Evolutionary conservation across 176 grass and related monocot species (phyloP), one percentile per base, ranked within the genome.

Genomic region (Elaeis guineensis): DNA sequence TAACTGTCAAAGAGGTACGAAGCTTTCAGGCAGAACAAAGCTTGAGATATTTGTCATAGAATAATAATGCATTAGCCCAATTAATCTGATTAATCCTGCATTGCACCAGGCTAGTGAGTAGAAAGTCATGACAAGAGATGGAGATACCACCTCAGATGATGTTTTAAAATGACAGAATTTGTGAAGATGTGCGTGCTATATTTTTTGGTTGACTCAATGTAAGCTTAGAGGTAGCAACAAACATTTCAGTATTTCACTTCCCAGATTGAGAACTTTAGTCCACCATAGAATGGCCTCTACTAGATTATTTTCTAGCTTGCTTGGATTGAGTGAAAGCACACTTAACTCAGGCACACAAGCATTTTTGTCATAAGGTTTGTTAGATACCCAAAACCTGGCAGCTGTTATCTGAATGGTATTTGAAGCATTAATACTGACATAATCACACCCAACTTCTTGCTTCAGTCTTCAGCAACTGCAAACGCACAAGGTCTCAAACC

Each of bases 261-360:
- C 55, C 59, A 84, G 4, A 35, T 76, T 60, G 58, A 97, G 57
- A 73, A 59, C 81, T 54, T 30, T 78, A 28, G 16, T 59, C 93
- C 93, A 97, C 76, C 79, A 83, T 22, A 32, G 32, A 62, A 97
- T 72, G n/a, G 78, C 62, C 28, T 80, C 79, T 19, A 64, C 23
- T 20, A 85, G 54, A 63, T 72, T 70, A 55, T 69, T 72, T 26
- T 76, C 50, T 57, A 97, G 57, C 64, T 69, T 97, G 4, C 52
- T 68, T 21, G 92, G 75, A 65, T 97, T 78, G 50, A 97, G 57
- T 50, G 89, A 53, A 48, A 91, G 55, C 58, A 91, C 35, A 56
- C 80, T 83, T 51, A 89, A 85, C 66, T 85, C 78, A 78, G 83
- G 76, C 52, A 91, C 54, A 61, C 87, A 91, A 2, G 78, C 52